phyloP scores from a whole-genome alignment of 2,329 filamentous ascomycete genomes.

The Neonectria punicea region DNA sequence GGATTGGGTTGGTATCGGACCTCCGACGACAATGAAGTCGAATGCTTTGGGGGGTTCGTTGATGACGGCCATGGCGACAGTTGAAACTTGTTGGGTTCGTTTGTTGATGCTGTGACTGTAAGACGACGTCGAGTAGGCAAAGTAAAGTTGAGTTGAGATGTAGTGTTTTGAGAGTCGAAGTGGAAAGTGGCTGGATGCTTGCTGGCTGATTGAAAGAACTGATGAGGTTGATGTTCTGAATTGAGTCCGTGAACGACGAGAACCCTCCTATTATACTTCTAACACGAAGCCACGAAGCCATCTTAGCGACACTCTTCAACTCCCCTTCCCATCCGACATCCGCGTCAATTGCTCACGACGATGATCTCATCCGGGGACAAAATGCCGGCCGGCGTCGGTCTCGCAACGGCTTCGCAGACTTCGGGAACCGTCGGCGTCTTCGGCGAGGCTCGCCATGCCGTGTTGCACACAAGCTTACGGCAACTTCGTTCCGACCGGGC shows the following conservation, averaged over 20 bases:
- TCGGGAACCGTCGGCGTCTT: neutral
- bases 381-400: neutral
- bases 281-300: neutral
- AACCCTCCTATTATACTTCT: neutral
- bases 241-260: neutral
- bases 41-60: conserved; percentile 19
- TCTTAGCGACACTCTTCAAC: neutral
- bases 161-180: neutral
- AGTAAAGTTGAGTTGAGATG: neutral
- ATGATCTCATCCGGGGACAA: neutral
- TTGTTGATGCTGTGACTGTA: neutral
- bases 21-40: conserved; percentile 28
- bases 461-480: neutral
- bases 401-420: neutral
- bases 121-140: neutral
- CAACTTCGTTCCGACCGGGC: neutral
- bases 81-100: neutral
- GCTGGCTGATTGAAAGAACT: neutral
- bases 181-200: neutral
- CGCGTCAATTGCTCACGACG: neutral
- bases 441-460: neutral
- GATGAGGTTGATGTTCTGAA: neutral
- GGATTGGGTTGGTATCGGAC: neutral
- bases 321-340: neutral
- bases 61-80: conserved; percentile 11